Evolutionary conservation across 192 early-diverging fungal genomes (phyloP).

Genomic region (Coemansia sp.): DNA sequence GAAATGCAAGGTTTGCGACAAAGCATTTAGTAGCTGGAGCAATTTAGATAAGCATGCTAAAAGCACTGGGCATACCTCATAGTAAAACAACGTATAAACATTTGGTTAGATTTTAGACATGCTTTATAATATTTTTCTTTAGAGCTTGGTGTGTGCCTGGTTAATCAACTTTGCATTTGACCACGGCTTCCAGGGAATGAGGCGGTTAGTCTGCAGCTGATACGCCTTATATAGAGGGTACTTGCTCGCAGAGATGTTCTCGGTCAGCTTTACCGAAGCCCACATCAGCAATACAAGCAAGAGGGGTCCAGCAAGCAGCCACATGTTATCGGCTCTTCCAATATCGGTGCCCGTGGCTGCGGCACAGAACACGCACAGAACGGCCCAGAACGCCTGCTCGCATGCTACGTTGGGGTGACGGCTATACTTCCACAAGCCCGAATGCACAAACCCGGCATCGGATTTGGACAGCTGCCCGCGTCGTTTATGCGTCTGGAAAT

Average conservation of each 20-base stretch:
- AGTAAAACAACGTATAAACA: too few relatives aligned
- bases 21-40: too few relatives aligned
- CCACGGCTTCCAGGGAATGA: constrained; percentile 55
- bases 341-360: constrained; percentile 6
- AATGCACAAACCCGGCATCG: constrained; percentile 66
- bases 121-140: too few relatives aligned
- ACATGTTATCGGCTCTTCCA: constrained; percentile 13
- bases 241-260: constrained; percentile 62
- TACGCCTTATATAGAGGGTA: constrained; percentile 78
- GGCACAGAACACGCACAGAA: constrained; percentile 23
- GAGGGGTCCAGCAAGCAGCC: constrained; percentile 35
- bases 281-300: constrained; percentile 69
- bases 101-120: too few relatives aligned
- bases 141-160: constrained; percentile 9
- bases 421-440: constrained; percentile 69
- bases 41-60: too few relatives aligned
- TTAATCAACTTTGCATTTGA: constrained; percentile 22
- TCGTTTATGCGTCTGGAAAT: constrained; percentile 61
- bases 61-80: too few relatives aligned
- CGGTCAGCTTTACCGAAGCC: constrained; percentile 60
- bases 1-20: too few relatives aligned
- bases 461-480: constrained; percentile 39
- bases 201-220: constrained; percentile 56
- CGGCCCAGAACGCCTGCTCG: constrained; percentile 70
- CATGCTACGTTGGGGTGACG: constrained; percentile 87